Evolutionary conservation across 2,329 filamentous ascomycete species (phyloP), one percentile per base, ranked within the genome.

Genomic region (Sporothrix pallida): DNA sequence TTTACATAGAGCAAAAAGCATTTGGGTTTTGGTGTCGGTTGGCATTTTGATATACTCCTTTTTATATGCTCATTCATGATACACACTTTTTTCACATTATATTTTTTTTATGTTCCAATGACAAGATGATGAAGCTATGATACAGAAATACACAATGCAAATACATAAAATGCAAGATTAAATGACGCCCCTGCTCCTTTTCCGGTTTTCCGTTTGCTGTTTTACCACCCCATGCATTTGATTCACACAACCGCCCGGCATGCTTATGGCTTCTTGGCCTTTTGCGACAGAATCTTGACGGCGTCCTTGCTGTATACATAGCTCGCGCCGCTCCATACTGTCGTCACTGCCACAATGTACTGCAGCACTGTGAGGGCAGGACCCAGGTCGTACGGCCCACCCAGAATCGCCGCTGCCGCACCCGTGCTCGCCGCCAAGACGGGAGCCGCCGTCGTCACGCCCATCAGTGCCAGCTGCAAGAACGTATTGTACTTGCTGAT

Each of bases 401-500:
- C 70, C 44, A 46, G 50, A 1, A 68, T 7, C 2, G 26, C 10
- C 20, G 72, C 63, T 3, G 70, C 54, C 20, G 20, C 42, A 26
- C 48, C 15, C 69, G 50, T 15, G 68, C 72, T 54, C 12, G 71
- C 52, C 7, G 71, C 73, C 31, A 97, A 78, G 13, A 98, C 86
- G 0, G 95, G 95, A 58, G 94, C 87, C 0, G 93, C 90, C 67
- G 95, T 94, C 1, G 94, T 95, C 12, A 91, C 88, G 20, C 95
- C 95, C 78, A 99, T 92, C 13, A 99, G 87, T 4, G 91, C 90
- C 23, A 99, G 85, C 81, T 99, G 96, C 78, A 98, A 83, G 60
- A 97, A 94, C 0, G 96, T 99, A 83, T 99, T 99, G 82, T 94
- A 91, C 84, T 97, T 97, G 83, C 92, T 94, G 75, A 97, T 93